Percentiles rank a stretch among this genome's conserved stretches.
Evolutionary conservation across 257 asterid species (phyloP).

Genomic region (Solanum ossicruentum): DNA sequence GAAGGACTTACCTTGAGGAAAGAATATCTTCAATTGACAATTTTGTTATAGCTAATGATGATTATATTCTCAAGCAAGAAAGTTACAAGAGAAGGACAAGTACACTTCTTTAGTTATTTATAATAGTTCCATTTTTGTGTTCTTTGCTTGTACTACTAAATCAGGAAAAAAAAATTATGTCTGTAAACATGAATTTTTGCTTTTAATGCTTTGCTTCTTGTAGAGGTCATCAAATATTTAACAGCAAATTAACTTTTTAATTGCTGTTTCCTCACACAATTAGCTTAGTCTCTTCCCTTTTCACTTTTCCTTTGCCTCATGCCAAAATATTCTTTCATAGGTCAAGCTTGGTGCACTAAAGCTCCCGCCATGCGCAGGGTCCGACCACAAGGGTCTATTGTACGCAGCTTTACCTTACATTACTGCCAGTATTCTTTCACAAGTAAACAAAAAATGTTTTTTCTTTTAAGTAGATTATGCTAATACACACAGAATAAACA

Average conservation of each 20-base stretch:
- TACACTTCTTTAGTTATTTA: background rate
- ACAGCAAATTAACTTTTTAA: background rate
- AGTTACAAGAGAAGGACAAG: background rate
- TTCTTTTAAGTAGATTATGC: background rate
- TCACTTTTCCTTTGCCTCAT: background rate
- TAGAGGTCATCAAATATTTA: background rate
- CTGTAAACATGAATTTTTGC: background rate
- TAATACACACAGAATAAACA: background rate
- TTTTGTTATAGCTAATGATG: background rate
- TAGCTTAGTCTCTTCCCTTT: background rate
- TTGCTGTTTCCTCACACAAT: background rate
- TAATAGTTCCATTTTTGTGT: background rate
- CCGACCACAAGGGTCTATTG: no score
- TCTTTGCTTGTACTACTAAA: conserved; percentile 8
- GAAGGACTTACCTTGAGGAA: background rate
- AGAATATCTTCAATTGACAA: background rate
- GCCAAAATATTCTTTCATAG: background rate
- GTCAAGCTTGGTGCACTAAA: no score
- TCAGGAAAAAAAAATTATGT: background rate
- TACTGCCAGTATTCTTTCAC: no score
- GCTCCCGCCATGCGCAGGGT: no score
- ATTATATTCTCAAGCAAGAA: background rate
- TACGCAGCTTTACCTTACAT: no score
- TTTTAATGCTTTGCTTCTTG: background rate
- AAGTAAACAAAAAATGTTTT: background rate